These are phyloP conservation scores for Symbiotaphrina buchneri DNA, from an alignment of 495 filamentous ascomycete species.

Conservation along the genomic window DNA sequence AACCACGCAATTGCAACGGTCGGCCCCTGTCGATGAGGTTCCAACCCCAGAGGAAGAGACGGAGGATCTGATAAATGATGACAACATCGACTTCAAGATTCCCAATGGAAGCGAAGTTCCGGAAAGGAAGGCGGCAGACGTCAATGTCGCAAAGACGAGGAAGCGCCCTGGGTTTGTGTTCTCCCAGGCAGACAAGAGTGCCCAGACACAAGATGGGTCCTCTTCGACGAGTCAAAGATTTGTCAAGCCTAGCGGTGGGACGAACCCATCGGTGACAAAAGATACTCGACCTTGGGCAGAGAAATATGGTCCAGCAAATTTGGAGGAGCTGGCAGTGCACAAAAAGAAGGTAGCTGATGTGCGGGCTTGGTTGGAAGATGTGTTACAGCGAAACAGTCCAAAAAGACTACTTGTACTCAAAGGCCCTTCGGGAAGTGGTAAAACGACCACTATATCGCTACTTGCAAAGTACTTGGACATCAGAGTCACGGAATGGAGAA, in stretches of 20 bases:
- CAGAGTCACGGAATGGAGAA: slow-evolving; percentile 76
- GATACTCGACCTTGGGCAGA: slow-evolving; percentile 59
- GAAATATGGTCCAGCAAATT: slow-evolving; percentile 42
- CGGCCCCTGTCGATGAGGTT: neutral
- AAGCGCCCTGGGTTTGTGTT: neutral
- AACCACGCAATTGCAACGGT: slow-evolving; percentile 1
- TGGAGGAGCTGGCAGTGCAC: slow-evolving; percentile 80
- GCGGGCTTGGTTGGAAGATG: slow-evolving; percentile 52
- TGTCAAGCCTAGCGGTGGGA: slow-evolving; percentile 8
- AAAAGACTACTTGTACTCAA: slow-evolving; percentile 59
- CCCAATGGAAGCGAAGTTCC: slow-evolving; percentile 4
- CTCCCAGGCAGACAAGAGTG: neutral
- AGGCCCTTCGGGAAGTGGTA: slow-evolving; percentile 81
- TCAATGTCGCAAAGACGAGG: neutral
- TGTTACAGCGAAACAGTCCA: slow-evolving; percentile 31
- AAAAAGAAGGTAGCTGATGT: slow-evolving; percentile 85
- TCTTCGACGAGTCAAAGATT: slow-evolving; percentile 14
- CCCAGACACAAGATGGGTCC: no score
- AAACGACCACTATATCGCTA: slow-evolving; percentile 65
- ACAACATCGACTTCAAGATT: slow-evolving; percentile 10
- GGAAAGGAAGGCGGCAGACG: slow-evolving; percentile 3
- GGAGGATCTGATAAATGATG: slow-evolving; percentile 21
- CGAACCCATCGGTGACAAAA: slow-evolving; percentile 12
- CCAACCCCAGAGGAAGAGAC: slow-evolving; percentile 6
- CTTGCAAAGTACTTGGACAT: slow-evolving; percentile 49